These are phyloP conservation scores for Cladosporium sphaerospermum DNA, from an alignment of 2,329 filamentous ascomycete species.

Conservation along the genomic window DNA sequence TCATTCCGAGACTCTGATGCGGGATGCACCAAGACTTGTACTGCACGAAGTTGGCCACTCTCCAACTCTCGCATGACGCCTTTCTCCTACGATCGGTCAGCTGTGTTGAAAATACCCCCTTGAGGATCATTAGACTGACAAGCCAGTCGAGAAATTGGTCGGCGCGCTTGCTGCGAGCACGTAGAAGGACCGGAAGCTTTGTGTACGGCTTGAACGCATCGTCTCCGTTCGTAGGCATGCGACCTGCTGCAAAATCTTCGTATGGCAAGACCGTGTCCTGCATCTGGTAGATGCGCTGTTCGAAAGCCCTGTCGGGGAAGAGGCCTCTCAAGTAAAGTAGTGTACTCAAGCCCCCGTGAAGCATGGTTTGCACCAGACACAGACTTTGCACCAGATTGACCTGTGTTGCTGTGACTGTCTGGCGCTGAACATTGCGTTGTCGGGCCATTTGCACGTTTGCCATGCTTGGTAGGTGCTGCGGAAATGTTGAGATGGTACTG, in stretches of 20 bases:
- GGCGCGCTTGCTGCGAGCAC: slow-evolving; percentile 34
- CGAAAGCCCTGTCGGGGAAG: slow-evolving; percentile 30
- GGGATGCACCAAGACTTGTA: slow-evolving; percentile 44
- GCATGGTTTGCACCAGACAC: slow-evolving; percentile 42
- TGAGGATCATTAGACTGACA: slow-evolving; percentile 28
- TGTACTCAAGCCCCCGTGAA: slow-evolving; percentile 40
- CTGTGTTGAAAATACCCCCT: background rate
- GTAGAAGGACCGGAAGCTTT: slow-evolving; percentile 34
- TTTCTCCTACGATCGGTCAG: slow-evolving; percentile 39
- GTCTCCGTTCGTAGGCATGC: slow-evolving; percentile 10
- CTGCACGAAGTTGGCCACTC: slow-evolving; percentile 35
- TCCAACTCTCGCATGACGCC: slow-evolving; percentile 44
- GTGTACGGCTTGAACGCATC: slow-evolving; percentile 8
- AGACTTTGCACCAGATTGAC: slow-evolving; percentile 39
- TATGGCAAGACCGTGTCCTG: slow-evolving; percentile 24
- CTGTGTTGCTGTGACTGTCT: slow-evolving; percentile 25
- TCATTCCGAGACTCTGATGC: slow-evolving; percentile 28
- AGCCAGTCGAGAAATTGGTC: slow-evolving; percentile 44
- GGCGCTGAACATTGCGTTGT: slow-evolving; percentile 14
- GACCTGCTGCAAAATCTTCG: slow-evolving; percentile 26
- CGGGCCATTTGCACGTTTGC: slow-evolving; percentile 20
- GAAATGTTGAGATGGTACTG: too few species aligned
- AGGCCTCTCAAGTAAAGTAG: slow-evolving; percentile 28
- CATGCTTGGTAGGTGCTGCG: slow-evolving; percentile 13
- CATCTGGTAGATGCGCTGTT: slow-evolving; percentile 23